Conservation (phyloP, 2,329 filamentous ascomycete genomes). For the Epicoccum nigrum region DNA sequence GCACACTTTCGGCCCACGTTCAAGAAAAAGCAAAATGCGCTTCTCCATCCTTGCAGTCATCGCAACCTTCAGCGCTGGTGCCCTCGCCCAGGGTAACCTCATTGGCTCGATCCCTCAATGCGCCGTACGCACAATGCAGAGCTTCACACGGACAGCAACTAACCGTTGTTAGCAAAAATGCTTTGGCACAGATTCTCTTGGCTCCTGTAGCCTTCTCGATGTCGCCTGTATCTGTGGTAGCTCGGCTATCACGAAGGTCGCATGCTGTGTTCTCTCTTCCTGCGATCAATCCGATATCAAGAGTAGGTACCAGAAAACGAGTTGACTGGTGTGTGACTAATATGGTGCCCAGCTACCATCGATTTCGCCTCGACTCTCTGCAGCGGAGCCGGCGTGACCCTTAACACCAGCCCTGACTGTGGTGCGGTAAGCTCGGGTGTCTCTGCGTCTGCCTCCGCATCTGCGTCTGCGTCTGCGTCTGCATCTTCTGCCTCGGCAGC, state of each 20-base stretch:
- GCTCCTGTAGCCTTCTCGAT: slow-evolving; percentile 48
- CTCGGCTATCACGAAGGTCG: slow-evolving; percentile 44
- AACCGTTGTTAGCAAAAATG: slow-evolving; percentile 38
- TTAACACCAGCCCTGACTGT: slow-evolving; percentile 49
- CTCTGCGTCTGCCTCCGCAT: slow-evolving; percentile 17
- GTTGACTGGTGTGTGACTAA: slow-evolving; percentile 3
- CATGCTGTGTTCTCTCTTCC: slow-evolving; percentile 51
- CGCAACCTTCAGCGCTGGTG: slow-evolving; percentile 33
- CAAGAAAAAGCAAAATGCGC: slow-evolving; percentile 28
- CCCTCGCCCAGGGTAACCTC: slow-evolving; percentile 30
- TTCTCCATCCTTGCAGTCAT: slow-evolving; percentile 32
- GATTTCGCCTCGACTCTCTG: slow-evolving; percentile 51
- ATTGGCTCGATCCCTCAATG: slow-evolving; percentile 36
- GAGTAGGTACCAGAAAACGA: slow-evolving; percentile 18
- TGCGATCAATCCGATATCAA: slow-evolving; percentile 47
- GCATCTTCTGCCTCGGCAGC: slow-evolving; percentile 3
- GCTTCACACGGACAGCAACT: background rate
- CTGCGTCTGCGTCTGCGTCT: slow-evolving; percentile 17
- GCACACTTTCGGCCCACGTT: background rate
- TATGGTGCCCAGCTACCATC: slow-evolving; percentile 45
- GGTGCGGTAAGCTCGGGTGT: slow-evolving; percentile 21
- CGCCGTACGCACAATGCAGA: slow-evolving; percentile 23
- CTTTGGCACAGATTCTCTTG: slow-evolving; percentile 44
- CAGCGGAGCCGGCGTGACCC: slow-evolving; percentile 45
- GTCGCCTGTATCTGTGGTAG: slow-evolving; percentile 54